Conservation (phyloP, 306 rosid species). For the Castanea crenata region DNA sequence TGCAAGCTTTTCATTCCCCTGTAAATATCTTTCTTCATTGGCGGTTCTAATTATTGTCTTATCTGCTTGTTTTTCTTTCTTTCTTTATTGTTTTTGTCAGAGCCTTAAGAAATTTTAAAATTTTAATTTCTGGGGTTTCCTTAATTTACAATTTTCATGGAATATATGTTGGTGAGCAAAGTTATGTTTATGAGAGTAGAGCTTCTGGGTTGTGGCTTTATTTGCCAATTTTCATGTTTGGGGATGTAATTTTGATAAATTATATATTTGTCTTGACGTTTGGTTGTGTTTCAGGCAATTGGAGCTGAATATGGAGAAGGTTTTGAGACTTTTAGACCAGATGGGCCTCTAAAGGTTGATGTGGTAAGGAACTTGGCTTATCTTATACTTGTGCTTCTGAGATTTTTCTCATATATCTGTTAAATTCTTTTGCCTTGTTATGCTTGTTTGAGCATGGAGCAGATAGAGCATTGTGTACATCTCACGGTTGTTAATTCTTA, state of each 20-base stretch:
- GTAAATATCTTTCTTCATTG: background rate
- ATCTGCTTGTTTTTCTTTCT: background rate
- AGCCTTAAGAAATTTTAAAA: constrained; percentile 2
- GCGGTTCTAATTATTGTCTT: background rate
- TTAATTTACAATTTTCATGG: background rate
- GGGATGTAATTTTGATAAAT: background rate
- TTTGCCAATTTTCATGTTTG: too few relatives aligned
- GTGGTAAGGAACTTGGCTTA: constrained; percentile 61
- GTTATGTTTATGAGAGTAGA: constrained; percentile 18
- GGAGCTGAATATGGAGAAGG: constrained; percentile 99
- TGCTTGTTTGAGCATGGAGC: background rate
- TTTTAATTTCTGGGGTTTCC: constrained; percentile 4
- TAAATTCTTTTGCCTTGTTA: background rate
- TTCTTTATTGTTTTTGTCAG: background rate
- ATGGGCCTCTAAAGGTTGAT: constrained; percentile 90
- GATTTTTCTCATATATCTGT: background rate
- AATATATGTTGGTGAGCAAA: constrained; percentile 16
- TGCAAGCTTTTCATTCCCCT: constrained; percentile 51
- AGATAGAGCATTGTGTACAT: constrained; percentile 6
- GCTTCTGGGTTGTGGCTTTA: background rate
- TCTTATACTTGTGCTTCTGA: background rate
- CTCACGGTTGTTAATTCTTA: constrained; percentile 32
- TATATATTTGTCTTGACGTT: background rate
- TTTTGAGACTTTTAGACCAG: constrained; percentile 90
- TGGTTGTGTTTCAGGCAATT: constrained; percentile 62